These are phyloP conservation scores for Aspergillus avenaceus DNA, from an alignment of 495 filamentous ascomycete species.

Conservation along the genomic window DNA sequence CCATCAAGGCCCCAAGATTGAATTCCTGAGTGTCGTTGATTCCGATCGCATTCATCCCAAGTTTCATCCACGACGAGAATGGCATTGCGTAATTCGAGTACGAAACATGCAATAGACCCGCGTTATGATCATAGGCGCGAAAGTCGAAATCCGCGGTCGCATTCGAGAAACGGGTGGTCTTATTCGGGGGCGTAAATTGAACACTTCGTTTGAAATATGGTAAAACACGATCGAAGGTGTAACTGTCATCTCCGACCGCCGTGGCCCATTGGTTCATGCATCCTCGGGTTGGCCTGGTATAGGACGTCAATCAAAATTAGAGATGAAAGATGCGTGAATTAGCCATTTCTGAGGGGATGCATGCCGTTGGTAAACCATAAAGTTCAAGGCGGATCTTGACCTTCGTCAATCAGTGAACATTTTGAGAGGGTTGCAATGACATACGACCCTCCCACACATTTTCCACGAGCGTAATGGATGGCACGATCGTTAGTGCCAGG, in stretches of 20 bases:
- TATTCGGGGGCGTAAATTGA: conserved; percentile 48
- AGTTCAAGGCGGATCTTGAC: conserved; percentile 41
- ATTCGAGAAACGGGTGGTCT: conserved; percentile 28
- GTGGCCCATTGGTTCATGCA: conserved; percentile 55
- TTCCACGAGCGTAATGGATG: conserved; percentile 36
- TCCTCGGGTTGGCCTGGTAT: conserved; percentile 11
- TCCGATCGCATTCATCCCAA: conserved; percentile 36
- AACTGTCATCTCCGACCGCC: conserved; percentile 50
- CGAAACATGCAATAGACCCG: conserved; percentile 46
- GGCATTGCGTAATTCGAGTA: conserved; percentile 47
- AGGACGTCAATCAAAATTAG: no score
- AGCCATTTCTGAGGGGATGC: no score
- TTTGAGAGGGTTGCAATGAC: neutral
- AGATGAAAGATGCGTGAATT: no score
- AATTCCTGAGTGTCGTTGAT: conserved; percentile 34
- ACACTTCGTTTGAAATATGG: conserved; percentile 53
- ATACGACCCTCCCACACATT: conserved; percentile 32
- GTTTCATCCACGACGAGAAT: conserved; percentile 36
- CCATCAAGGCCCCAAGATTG: conserved; percentile 36
- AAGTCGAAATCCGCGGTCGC: conserved; percentile 40
- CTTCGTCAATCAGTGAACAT: neutral
- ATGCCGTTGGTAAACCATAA: conserved; percentile 45
- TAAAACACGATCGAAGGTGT: conserved; percentile 46
- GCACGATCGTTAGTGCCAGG: conserved; percentile 28
- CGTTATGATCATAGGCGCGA: conserved; percentile 21